Percentiles rank a stretch among this genome's conserved stretches.
These are phyloP conservation scores for Teratosphaeria pseudoeucalypti DNA, from an alignment of 2,329 filamentous ascomycete genomes.

Conservation along the genomic window DNA sequence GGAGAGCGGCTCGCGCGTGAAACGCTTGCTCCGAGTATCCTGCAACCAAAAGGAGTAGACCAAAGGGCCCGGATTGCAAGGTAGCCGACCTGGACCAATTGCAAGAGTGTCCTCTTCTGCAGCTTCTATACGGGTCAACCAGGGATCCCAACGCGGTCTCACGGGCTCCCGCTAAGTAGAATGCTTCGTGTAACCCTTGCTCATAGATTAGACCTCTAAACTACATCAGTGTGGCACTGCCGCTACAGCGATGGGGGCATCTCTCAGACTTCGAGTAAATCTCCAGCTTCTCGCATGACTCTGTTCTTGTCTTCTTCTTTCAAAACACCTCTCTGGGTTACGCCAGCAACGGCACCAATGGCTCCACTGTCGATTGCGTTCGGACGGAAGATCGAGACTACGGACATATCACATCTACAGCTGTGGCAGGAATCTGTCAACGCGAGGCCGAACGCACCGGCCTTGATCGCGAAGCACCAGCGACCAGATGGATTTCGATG, in stretches of 20 bases:
- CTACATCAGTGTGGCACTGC: neutral
- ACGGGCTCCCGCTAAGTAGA: neutral
- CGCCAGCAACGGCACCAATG: constrained; percentile 1
- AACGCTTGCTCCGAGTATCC: neutral
- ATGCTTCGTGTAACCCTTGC: neutral
- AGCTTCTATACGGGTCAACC: neutral
- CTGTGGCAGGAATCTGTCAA: constrained; percentile 23
- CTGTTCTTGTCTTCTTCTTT: neutral
- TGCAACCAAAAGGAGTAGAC: neutral
- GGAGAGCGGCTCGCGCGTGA: neutral
- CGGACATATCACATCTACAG: constrained; percentile 19
- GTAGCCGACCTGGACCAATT: neutral
- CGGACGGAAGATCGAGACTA: constrained; percentile 16
- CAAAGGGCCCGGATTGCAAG: neutral
- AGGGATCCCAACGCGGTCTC: neutral
- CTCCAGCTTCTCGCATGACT: neutral
- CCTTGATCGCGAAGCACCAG: constrained; percentile 23
- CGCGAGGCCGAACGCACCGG: constrained; percentile 19
- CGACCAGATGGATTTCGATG: constrained; percentile 19
- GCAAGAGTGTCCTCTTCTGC: neutral
- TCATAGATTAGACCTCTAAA: neutral
- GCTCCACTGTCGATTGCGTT: constrained; percentile 15
- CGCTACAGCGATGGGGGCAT: neutral
- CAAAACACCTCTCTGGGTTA: constrained; percentile 1
- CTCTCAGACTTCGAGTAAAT: neutral